phyloP scores from a whole-genome alignment of 345 rosid species.

The Heritiera littoralis region DNA sequence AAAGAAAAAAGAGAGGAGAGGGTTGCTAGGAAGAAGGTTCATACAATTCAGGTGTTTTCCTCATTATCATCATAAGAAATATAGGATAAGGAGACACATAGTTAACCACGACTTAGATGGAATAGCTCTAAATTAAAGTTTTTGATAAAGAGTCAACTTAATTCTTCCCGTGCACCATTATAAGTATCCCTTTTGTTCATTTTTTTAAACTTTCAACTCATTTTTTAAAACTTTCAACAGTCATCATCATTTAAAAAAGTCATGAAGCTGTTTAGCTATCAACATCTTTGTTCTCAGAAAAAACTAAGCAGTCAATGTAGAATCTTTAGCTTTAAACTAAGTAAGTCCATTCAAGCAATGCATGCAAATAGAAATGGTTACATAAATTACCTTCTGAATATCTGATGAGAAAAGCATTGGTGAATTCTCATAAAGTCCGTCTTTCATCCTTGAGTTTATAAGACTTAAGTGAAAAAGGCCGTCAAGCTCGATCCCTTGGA shows the following conservation, averaged over 20 bases:
- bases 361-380: neutral
- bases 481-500: constrained; percentile 64
- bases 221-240: neutral
- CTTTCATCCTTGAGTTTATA: constrained; percentile 73
- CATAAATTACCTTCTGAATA: constrained; percentile 59
- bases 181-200: neutral
- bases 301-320: neutral
- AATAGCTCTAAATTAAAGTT: neutral
- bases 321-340: neutral
- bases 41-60: neutral
- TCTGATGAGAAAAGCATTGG: constrained; percentile 64
- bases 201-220: neutral
- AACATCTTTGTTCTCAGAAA: neutral
- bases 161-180: neutral
- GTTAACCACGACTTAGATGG: neutral
- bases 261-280: neutral
- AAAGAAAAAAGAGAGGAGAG: neutral
- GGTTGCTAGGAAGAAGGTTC: neutral
- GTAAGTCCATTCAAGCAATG: constrained; percentile 9
- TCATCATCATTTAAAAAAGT: neutral
- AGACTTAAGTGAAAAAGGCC: constrained; percentile 47
- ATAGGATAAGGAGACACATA: neutral
- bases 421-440: constrained; percentile 68
- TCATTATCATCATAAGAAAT: neutral
- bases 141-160: neutral